phyloP scores from a whole-genome alignment of 805 yeast species.

The Isabelozyma rhagii region DNA sequence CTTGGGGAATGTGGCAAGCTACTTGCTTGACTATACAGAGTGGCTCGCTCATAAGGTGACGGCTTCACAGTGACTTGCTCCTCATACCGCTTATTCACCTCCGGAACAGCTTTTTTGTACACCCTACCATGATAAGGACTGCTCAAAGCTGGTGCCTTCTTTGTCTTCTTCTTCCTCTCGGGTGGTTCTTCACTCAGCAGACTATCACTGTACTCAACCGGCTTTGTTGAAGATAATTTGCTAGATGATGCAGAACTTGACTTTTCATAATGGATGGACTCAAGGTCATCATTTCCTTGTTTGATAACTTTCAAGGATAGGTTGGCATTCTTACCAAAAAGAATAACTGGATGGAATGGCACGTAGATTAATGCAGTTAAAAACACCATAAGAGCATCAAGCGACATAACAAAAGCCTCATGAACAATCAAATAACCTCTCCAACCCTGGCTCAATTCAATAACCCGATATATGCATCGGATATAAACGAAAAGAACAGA shows the following conservation, averaged over 20 bases:
- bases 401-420: slow-evolving; percentile 38
- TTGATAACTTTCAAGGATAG: slow-evolving; percentile 6
- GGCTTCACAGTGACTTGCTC: too few species aligned
- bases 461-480: slow-evolving; percentile 70
- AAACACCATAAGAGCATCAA: slow-evolving; percentile 29
- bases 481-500: slow-evolving; percentile 55
- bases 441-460: slow-evolving; percentile 75
- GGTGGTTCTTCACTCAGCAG: too few species aligned
- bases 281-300: not conserved
- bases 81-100: too few species aligned
- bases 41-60: too few species aligned
- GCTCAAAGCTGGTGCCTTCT: too few species aligned
- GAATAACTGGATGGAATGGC: slow-evolving; percentile 62
- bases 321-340: slow-evolving; percentile 45
- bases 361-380: slow-evolving; percentile 16
- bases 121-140: too few species aligned
- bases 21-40: too few species aligned
- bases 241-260: not conserved
- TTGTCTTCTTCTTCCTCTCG: too few species aligned
- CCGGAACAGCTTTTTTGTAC: too few species aligned
- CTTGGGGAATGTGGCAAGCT: too few species aligned
- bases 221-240: not conserved
- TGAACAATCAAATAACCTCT: slow-evolving; percentile 55
- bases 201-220: not conserved
- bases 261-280: not conserved